A percentile compares a stretch with the other conserved stretches of the same genome.
phyloP scores from a whole-genome alignment of 2,329 filamentous ascomycete genomes.

The Mariannaea sp. region DNA sequence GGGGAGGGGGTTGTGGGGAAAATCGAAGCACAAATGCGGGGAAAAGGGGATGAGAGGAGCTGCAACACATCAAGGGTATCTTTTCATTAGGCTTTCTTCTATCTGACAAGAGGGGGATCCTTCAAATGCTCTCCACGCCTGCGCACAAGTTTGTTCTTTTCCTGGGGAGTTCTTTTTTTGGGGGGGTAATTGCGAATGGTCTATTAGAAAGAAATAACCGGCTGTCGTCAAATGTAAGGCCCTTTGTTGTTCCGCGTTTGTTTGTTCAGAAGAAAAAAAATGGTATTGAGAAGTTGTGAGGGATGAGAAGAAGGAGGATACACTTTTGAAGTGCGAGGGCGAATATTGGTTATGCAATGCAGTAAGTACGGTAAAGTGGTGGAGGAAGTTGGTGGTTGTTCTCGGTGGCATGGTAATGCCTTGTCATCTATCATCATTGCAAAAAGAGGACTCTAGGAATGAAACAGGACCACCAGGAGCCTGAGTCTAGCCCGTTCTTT shows the following conservation, averaged over 20 bases:
- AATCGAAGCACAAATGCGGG: not conserved
- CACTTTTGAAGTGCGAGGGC: slow-evolving; percentile 1
- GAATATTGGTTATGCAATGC: no score
- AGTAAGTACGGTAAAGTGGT: no score
- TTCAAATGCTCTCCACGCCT: slow-evolving; percentile 20
- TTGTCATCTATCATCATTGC: slow-evolving; percentile 23
- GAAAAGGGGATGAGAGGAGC: not conserved
- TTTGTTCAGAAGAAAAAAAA: slow-evolving; percentile 12
- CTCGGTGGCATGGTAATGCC: slow-evolving; percentile 10
- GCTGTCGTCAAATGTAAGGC: slow-evolving; percentile 12
- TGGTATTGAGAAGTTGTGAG: not conserved
- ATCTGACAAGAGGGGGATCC: slow-evolving; percentile 18
- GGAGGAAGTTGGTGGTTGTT: not conserved
- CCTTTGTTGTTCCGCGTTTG: not conserved
- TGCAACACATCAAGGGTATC: slow-evolving; percentile 23
- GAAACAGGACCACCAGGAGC: slow-evolving; percentile 10
- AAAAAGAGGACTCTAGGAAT: slow-evolving; percentile 16
- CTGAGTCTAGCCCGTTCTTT: slow-evolving; percentile 14
- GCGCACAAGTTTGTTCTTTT: slow-evolving; percentile 7
- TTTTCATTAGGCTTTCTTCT: slow-evolving; percentile 21
- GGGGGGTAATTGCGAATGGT: slow-evolving; percentile 6
- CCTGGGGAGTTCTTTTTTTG: no score
- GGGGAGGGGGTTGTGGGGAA: not conserved
- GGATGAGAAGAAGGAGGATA: not conserved
- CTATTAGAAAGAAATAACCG: slow-evolving; percentile 11